Base-by-base conservation (phyloP, 2,329 filamentous ascomycete species). In the Davidsoniella neocaledoniae region DNA sequence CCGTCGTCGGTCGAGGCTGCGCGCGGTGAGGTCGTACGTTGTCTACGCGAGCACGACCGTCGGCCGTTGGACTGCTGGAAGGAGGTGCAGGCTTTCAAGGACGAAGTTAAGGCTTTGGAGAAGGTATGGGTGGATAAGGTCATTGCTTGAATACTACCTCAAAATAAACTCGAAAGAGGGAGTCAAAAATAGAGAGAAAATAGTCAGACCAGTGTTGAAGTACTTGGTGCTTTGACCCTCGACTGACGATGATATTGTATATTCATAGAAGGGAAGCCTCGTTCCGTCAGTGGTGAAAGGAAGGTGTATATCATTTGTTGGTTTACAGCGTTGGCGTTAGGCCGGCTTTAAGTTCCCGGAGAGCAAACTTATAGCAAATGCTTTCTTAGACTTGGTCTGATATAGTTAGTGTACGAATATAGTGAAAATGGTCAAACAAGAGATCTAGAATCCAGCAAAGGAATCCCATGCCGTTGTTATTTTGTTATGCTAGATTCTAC, bases 11-110 rank as follows among this genome's bases (percentile, higher is more conserved):
- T 94, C 45, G 79, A 86, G 65, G 74, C 71, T 62, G 85, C 87
- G 17, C 82, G 86, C 64, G 71, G 76, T 57, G 77, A 81, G 53
- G 79, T 95, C 50, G 77, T 91, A 55, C 74, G 76, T 58, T 96
- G 90, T 64, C 70, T 96, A 70, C 72, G 83, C 54, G 73, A 81
- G 60, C 81, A 95, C 64, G 88, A 95, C 66, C 74, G 86, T 56
- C 76, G 86, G 64, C 88, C 90, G 62, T 70, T 95, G 62, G 85
- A 95, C 70, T 96, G 90, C 74, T 95, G 85, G 83, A 75, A 80
- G 66, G 87, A 95, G 74, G 86, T 95, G 21, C 83, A 93, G 68
- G 72, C 71, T 17, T 96, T 96, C 66, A 94, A 88, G 76, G 74
- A 76, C 59, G 86, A 94, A 72, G 88, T 96, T 46, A 78, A 83